Evolutionary conservation across 139 green algal species (phyloP), one percentile per base, ranked within the genome.

Genomic region (Raphidocelis subcapitata): DNA sequence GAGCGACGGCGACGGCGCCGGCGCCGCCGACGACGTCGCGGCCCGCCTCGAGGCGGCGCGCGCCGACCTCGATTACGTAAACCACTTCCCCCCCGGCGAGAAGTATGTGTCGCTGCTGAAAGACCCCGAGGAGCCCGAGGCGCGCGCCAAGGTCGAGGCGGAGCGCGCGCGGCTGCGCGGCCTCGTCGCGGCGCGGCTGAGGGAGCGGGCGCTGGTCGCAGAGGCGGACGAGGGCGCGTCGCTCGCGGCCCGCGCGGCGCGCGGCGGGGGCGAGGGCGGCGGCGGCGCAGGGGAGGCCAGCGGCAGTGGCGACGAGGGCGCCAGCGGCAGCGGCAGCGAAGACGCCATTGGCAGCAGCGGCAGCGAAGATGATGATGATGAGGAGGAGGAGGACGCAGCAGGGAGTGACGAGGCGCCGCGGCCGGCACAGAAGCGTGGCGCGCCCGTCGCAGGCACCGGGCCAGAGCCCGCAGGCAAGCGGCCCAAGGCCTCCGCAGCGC

Each of bases 71-170:
- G 63, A 91, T 77, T 97, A 97, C 67, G 90, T 97, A 23, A 62
- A 82, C 29, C 74, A 95, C 77, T 97, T 97, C 57, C 92, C 92
- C 16, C 90, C 89, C 65, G 86, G 80, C 8, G 89, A 96, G 72
- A 93, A 92, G 73, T 97, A 95, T 71, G 91, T 97, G 32, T 88
- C 82, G 14, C 54, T 97, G 10, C 70, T 97, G 35, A 84, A 78
- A 44, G 26, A 85, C 1, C 75, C n/a, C 3, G 81, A 88, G 8
- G 73, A 73, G 0, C 67, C 86, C 5, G 86, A 84, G 37, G 86
- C 80, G 10, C 84, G 92, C 79, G 75, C 57, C 21, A 31, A 59
- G 56, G 69, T 93, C 21, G 81, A 90, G n/a, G 63, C 76, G 4
- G 79, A 91, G 76, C 75, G 88, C 0, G 62, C 60, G 14, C 76